Base-by-base conservation (phyloP, 129 eudicot species). In the Saussurea involucrata region DNA sequence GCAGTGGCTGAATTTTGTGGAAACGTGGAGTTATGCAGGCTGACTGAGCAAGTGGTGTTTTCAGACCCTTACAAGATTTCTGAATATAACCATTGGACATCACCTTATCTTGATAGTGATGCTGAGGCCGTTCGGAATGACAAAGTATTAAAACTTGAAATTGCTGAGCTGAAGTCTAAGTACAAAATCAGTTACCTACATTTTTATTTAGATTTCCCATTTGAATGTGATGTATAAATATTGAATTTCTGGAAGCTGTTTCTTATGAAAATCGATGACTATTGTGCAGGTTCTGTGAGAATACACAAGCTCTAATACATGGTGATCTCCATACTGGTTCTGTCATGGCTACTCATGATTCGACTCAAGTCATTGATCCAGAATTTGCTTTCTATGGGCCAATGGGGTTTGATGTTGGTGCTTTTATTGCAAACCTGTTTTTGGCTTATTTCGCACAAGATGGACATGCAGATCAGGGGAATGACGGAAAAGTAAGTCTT, bases 261-360 rank as follows among this genome's bases (percentile, higher is more conserved):
- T 15, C 67, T 36, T 57, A 53, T 7, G 63, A 32, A 29, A 49
- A 63, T 67, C 2, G 58, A 31, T 46, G 71, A 15, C 69, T 74
- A 24, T 24, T 69, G 11, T 84, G 31, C 87, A 95, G 98, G 82
- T 95, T 95, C 76, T 95, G 98, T 78, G 97, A 95, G 82, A 89
- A 83, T 74, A 75, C 98, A 67, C 98, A 94, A 86, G 97, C 97
- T 69, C 84, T 94, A 68, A 81, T 94, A 76, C 98, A 94, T 32
- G 96, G 98, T 17, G 98, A 95, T 88, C 97, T 91, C 63, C 98
- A 95, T 81, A 95, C 97, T 15, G 89, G 98, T 82, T 95, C 98
- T 2, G 82, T 95, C 72, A 95, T 95, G 97, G 98, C 92, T 79
- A 91, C 98, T 18, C 74, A 63, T 20, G 89, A 83, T 71, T 95